A percentile compares a stretch with the other conserved stretches of the same genome.
These are phyloP conservation scores for Diplotaxis tenuifolia DNA, from an alignment of 345 rosid genomes.

Conservation along the genomic window DNA sequence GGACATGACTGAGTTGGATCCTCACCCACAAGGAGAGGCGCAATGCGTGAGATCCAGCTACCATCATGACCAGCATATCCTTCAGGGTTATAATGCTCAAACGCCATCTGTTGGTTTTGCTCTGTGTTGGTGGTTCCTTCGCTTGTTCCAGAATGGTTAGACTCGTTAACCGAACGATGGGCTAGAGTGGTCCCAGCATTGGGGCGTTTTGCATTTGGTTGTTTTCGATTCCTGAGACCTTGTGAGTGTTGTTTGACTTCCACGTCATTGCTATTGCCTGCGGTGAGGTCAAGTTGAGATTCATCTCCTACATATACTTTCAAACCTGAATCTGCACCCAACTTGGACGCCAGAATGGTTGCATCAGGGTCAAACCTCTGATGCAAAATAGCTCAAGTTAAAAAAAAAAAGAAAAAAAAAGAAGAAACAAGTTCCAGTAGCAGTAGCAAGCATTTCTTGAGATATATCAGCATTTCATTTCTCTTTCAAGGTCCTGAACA, in stretches of 20 bases:
- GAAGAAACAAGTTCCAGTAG: not conserved
- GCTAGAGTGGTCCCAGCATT: conserved; percentile 46
- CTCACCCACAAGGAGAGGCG: conserved; percentile 90
- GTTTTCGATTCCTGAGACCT: conserved; percentile 72
- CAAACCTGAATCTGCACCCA: conserved; percentile 91
- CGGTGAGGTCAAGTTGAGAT: conserved; percentile 36
- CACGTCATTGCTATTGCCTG: conserved; percentile 54
- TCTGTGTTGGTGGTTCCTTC: conserved; percentile 39
- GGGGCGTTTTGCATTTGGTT: conserved; percentile 40
- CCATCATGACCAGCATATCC: conserved; percentile 51
- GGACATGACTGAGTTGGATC: conserved; percentile 93
- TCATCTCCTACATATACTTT: conserved; percentile 66
- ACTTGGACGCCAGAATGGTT: conserved; percentile 81
- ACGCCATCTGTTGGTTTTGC: conserved; percentile 50
- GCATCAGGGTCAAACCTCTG: conserved; percentile 96
- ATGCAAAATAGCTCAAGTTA: conserved; percentile 24
- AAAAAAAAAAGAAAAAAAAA: too few relatives aligned
- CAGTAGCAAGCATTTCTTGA: not conserved
- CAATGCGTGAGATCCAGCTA: conserved; percentile 88
- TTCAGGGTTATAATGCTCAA: conserved; percentile 58
- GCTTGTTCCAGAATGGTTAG: conserved; percentile 32
- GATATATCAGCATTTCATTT: not conserved
- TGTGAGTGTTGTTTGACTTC: conserved; percentile 54
- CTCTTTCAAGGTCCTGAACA: not conserved
- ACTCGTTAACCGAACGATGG: conserved; percentile 41